phyloP scores from a whole-genome alignment of 495 filamentous ascomycete genomes.

The Neurospora sp. region DNA sequence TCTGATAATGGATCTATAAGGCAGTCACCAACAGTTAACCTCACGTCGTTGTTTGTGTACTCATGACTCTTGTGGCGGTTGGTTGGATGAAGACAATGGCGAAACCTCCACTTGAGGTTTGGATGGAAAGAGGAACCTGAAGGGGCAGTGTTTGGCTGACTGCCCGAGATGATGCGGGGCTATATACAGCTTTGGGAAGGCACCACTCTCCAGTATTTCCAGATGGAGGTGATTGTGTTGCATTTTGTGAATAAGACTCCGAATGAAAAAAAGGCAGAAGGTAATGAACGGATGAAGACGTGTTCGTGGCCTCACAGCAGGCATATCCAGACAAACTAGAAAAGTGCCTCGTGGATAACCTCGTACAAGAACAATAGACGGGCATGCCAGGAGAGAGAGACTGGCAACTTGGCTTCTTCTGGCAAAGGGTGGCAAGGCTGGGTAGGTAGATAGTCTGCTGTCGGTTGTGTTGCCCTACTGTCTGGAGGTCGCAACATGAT shows the following conservation, averaged over 20 bases:
- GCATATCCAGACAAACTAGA: not conserved
- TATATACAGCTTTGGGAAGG: constrained; percentile 7
- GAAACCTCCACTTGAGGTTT: not conserved
- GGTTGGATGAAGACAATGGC: not conserved
- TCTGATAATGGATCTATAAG: not conserved
- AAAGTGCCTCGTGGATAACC: not conserved
- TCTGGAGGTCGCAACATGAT: not conserved
- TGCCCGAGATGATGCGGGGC: constrained; percentile 7
- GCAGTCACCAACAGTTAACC: not conserved
- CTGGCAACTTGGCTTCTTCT: not conserved
- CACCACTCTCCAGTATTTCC: not conserved
- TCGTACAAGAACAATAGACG: not conserved
- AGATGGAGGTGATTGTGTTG: not conserved
- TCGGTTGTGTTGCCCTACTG: not conserved
- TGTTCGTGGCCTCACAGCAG: not conserved
- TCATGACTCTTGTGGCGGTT: not conserved
- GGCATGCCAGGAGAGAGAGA: not conserved
- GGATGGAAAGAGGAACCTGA: not conserved
- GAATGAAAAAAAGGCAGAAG: not conserved
- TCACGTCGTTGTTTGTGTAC: not conserved
- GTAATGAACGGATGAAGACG: not conserved
- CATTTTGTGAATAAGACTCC: not conserved
- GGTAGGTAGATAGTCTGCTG: not conserved
- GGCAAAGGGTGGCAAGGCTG: not conserved
- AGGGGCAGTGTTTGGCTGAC: not conserved